phyloP scores from a whole-genome alignment of 2,329 filamentous ascomycete species.

The Chaetomium sp. region DNA sequence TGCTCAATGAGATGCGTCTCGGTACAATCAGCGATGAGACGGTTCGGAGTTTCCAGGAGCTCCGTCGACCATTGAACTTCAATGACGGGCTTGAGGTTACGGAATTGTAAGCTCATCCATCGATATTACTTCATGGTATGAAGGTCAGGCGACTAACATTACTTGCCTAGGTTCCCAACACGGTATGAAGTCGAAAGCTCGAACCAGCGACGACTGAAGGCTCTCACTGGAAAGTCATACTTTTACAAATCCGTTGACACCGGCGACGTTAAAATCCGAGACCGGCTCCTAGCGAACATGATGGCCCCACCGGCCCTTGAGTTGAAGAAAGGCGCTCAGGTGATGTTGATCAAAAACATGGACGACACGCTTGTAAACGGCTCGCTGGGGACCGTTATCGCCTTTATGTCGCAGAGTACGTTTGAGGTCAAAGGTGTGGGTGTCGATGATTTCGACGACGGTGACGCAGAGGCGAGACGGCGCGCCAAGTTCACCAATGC shows the following conservation, averaged over 20 bases:
- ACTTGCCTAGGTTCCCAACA: constrained; percentile 64
- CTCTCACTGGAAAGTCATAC: constrained; percentile 60
- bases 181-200: constrained; percentile 82
- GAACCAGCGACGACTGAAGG: constrained; percentile 67
- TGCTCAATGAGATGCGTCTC: constrained; percentile 97
- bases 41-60: constrained; percentile 64
- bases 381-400: constrained; percentile 77
- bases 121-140: neutral
- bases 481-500: constrained; percentile 23
- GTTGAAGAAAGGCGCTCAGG: constrained; percentile 86
- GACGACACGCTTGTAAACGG: constrained; percentile 92
- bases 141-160: neutral
- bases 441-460: constrained; percentile 35
- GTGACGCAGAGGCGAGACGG: constrained; percentile 28
- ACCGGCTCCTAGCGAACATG: constrained; percentile 78
- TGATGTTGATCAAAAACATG: constrained; percentile 99
- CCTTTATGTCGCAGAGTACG: constrained; percentile 56
- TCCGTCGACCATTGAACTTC: constrained; percentile 65
- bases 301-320: constrained; percentile 81
- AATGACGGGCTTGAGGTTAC: constrained; percentile 75
- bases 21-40: constrained; percentile 74
- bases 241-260: constrained; percentile 69
- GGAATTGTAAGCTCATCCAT: constrained; percentile 54
- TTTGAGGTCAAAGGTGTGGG: constrained; percentile 31
- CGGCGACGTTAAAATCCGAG: constrained; percentile 65